Percentiles rank a stretch among this genome's conserved stretches.
Evolutionary conservation across 106 monocot species (phyloP).

Genomic region (Dactylorhiza incarnata): DNA sequence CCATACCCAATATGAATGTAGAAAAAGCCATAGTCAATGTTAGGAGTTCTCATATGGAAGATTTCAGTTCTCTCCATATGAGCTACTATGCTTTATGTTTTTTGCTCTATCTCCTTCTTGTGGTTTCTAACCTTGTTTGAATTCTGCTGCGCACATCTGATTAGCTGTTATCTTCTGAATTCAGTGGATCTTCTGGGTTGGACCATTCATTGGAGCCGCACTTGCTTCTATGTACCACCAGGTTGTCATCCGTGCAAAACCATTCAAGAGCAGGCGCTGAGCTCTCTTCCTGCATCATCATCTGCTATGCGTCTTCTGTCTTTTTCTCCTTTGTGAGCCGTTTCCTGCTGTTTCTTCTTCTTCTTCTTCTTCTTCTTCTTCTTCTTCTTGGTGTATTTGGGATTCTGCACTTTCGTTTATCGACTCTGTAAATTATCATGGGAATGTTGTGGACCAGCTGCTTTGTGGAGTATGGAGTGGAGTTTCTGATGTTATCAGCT

Average conservation of each 20-base stretch:
- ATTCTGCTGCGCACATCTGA: neutral
- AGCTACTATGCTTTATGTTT: too few species aligned
- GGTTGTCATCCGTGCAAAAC: slow-evolving; percentile 21
- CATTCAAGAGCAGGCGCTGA: slow-evolving; percentile 27
- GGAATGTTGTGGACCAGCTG: neutral
- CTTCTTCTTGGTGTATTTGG: neutral
- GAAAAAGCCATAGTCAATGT: too few species aligned
- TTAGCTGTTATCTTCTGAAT: neutral
- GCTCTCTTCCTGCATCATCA: neutral
- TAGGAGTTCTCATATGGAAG: too few species aligned
- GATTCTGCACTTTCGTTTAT: neutral
- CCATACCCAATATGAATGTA: too few species aligned
- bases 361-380: neutral
- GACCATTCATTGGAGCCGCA: slow-evolving; percentile 28
- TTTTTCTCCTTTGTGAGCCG: neutral
- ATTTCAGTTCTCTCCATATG: too few species aligned
- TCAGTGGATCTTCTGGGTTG: slow-evolving; percentile 39
- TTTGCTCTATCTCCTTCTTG: neutral
- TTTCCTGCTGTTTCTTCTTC: neutral
- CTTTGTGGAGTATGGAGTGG: neutral
- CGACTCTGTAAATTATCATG: neutral
- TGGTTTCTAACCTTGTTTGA: neutral
- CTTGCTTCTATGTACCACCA: slow-evolving; percentile 22
- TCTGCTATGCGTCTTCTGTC: neutral
- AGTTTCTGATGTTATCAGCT: neutral